These are phyloP conservation scores for Datura wrightii DNA, from an alignment of 257 asterid genomes.

Conservation along the genomic window DNA sequence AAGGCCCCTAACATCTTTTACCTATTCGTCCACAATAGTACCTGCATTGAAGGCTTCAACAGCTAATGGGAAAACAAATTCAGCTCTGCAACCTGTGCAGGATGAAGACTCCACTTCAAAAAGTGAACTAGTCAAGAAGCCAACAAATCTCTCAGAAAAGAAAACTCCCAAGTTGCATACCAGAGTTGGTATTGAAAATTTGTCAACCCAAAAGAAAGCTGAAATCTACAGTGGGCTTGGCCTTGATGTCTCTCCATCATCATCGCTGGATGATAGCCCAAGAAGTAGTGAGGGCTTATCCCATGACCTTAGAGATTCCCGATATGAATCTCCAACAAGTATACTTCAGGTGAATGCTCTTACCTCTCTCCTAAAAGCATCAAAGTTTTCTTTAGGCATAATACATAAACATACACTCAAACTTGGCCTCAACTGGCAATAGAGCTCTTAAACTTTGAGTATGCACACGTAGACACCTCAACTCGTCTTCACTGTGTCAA, in stretches of 20 bases:
- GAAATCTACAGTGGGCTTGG: slow-evolving; percentile 41
- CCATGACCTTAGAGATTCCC: slow-evolving; percentile 31
- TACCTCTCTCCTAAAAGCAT: slow-evolving; percentile 28
- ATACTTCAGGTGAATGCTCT: slow-evolving; percentile 75
- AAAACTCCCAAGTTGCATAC: slow-evolving; percentile 27
- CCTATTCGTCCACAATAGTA: slow-evolving; percentile 13
- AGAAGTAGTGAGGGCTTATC: slow-evolving; percentile 21
- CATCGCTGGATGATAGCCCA: slow-evolving; percentile 36
- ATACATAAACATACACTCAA: too few species aligned
- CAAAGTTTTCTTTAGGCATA: not conserved
- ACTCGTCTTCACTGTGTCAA: too few species aligned
- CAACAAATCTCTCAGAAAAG: slow-evolving; percentile 25
- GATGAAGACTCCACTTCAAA: slow-evolving; percentile 24
- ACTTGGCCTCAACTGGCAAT: too few species aligned
- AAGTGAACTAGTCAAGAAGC: slow-evolving; percentile 28
- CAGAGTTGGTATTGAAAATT: slow-evolving; percentile 29
- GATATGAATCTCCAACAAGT: slow-evolving; percentile 38
- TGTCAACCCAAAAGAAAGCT: slow-evolving; percentile 35
- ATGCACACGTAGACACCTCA: too few species aligned
- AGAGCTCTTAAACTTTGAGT: too few species aligned
- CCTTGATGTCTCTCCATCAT: slow-evolving; percentile 42
- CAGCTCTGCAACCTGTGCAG: not conserved
- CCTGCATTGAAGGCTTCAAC: slow-evolving; percentile 27
- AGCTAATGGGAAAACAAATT: slow-evolving; percentile 29
- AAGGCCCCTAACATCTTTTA: not conserved